Evolutionary conservation across 2,329 filamentous ascomycete genomes (phyloP).

Genomic region (Phoma herbarum): DNA sequence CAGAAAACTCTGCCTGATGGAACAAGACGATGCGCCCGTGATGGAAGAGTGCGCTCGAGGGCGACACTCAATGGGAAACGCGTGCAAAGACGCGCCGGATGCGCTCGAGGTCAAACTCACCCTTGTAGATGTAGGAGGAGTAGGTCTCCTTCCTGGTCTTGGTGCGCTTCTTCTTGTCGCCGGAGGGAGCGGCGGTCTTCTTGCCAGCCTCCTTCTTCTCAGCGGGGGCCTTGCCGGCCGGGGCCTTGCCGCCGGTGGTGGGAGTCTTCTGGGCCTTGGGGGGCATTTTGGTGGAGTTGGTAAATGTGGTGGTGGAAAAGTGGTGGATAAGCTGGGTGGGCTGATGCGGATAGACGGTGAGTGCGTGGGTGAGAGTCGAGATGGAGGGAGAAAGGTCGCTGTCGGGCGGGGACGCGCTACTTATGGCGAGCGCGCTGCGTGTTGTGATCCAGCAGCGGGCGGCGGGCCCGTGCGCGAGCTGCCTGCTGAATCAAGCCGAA

Average conservation of each 20-base stretch:
- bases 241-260: slow-evolving; percentile 90
- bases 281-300: slow-evolving; percentile 73
- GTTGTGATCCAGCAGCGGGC: slow-evolving; percentile 52
- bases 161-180: slow-evolving; percentile 99
- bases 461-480: slow-evolving; percentile 40
- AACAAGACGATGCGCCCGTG: slow-evolving; percentile 49
- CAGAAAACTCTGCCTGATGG: slow-evolving; percentile 20
- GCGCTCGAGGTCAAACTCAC: slow-evolving; percentile 61
- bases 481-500: slow-evolving; percentile 17
- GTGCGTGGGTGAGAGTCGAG: slow-evolving; percentile 48
- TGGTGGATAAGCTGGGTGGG: slow-evolving; percentile 25
- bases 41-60: slow-evolving; percentile 5
- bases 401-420: slow-evolving; percentile 54
- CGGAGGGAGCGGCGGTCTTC: slow-evolving; percentile 92
- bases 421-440: slow-evolving; percentile 52
- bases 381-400: slow-evolving; percentile 52
- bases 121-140: slow-evolving; percentile 99
- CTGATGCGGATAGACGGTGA: slow-evolving; percentile 35
- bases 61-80: slow-evolving; percentile 1
- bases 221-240: slow-evolving; percentile 79
- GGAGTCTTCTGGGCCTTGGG: slow-evolving; percentile 99
- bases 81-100: slow-evolving; percentile 23
- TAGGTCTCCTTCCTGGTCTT: slow-evolving; percentile 99
- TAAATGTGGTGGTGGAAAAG: slow-evolving; percentile 22
- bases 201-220: slow-evolving; percentile 99